Percentiles rank a stretch among this genome's conserved stretches.
phyloP scores from a whole-genome alignment of 768 basidiomycete genomes.

The Pisolithus sp. region DNA sequence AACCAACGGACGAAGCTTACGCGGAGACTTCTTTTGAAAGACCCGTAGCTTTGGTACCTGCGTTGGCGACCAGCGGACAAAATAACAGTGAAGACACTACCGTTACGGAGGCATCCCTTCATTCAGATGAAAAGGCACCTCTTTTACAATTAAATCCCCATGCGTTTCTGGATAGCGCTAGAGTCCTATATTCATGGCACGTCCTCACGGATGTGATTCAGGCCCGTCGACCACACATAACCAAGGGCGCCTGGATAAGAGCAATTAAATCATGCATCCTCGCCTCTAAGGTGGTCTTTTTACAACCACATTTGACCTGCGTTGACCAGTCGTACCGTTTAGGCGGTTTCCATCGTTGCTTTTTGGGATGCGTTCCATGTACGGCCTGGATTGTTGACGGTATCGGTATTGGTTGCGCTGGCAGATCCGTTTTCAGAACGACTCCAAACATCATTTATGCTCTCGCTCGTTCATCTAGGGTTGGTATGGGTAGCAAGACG shows the following conservation, averaged over 20 bases:
- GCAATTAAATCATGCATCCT: constrained; percentile 32
- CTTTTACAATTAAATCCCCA: constrained; percentile 13
- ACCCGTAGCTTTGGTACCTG: constrained; percentile 14
- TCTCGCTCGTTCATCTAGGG: constrained; percentile 36
- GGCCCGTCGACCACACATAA: constrained; percentile 5
- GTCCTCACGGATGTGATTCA: not conserved
- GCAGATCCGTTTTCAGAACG: constrained; percentile 42
- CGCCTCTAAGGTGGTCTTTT: constrained; percentile 28
- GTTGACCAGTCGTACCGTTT: not conserved
- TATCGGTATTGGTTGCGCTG: constrained; percentile 33
- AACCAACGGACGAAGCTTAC: constrained; percentile 6
- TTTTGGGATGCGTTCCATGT: constrained; percentile 19
- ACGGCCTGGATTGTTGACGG: constrained; percentile 19
- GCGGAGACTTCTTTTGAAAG: constrained; percentile 8
- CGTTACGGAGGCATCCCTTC: not conserved
- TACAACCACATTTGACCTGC: not conserved
- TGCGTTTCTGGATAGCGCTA: not conserved
- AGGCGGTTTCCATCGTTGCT: constrained; percentile 22
- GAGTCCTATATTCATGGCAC: not conserved
- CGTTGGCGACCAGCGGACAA: constrained; percentile 5
- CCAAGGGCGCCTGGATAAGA: constrained; percentile 18
- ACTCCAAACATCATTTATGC: constrained; percentile 29
- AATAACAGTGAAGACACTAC: constrained; percentile 1
- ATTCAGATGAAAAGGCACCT: constrained; percentile 9
- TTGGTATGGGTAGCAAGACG: constrained; percentile 14